These are phyloP conservation scores for Dactylellina parvicollis DNA, from an alignment of 2,329 filamentous ascomycete species.

Conservation along the genomic window DNA sequence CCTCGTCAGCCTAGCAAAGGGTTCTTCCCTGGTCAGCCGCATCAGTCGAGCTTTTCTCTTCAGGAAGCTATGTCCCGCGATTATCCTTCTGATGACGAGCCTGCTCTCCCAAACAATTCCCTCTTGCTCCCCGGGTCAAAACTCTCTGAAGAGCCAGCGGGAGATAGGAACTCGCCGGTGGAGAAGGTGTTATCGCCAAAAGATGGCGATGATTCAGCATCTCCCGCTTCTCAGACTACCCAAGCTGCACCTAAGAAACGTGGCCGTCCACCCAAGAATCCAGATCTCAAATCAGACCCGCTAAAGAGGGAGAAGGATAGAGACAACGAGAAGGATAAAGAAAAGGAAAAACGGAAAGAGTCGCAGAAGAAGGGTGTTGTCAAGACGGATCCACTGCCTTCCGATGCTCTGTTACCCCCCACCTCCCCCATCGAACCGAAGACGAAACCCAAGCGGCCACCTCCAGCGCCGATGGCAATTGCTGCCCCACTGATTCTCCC, in stretches of 20 bases:
- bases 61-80: constrained; percentile 31
- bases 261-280: constrained; percentile 48
- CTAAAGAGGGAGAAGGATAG: constrained; percentile 29
- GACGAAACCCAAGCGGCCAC: constrained; percentile 12
- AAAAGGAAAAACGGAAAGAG: constrained; percentile 14
- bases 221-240: constrained; percentile 25
- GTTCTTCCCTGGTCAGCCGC: constrained; percentile 34
- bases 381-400: constrained; percentile 27
- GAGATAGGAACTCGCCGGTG: constrained; percentile 26
- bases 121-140: constrained; percentile 11
- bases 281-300: constrained; percentile 16
- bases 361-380: constrained; percentile 13
- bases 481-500: constrained; percentile 21
- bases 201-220: constrained; percentile 39
- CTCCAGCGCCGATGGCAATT: constrained; percentile 28
- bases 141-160: constrained; percentile 6
- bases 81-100: constrained; percentile 26
- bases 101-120: not conserved
- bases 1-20: constrained; percentile 35
- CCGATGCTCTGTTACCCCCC: constrained; percentile 22
- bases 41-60: constrained; percentile 24
- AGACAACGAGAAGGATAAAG: constrained; percentile 2
- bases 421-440: constrained; percentile 37
- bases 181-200: constrained; percentile 41
- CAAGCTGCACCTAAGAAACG: constrained; percentile 26